Percentiles rank a stretch among this genome's conserved stretches.
Evolutionary conservation across 805 yeast species (phyloP).

Genomic region (Metschnikowia koreensis): DNA sequence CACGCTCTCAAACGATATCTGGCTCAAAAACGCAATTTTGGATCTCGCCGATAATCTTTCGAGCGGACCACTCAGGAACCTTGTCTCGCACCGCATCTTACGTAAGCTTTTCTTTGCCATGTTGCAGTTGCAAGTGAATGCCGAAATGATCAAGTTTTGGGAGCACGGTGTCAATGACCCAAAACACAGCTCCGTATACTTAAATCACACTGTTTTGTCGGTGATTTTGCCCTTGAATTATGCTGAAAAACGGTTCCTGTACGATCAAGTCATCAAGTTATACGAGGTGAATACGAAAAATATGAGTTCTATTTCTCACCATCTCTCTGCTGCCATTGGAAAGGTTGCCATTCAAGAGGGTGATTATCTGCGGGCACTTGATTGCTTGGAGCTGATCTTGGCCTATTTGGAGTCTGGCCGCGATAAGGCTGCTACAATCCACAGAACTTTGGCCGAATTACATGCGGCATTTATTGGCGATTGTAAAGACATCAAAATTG

Average conservation of each 20-base stretch:
- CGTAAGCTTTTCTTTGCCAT: constrained; percentile 31
- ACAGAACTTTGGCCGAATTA: constrained; percentile 63
- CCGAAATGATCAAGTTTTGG: constrained; percentile 71
- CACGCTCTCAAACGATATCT: constrained; percentile 25
- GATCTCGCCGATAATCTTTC: constrained; percentile 30
- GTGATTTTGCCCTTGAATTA: constrained; percentile 65
- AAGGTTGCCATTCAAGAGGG: constrained; percentile 66
- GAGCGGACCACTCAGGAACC: constrained; percentile 28
- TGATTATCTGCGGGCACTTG: constrained; percentile 63
- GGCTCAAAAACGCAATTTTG: constrained; percentile 33
- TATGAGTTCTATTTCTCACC: constrained; percentile 30
- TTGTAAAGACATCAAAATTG: constrained; percentile 68
- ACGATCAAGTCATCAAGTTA: constrained; percentile 58
- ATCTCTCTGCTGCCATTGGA: constrained; percentile 68
- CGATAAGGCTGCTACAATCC: constrained; percentile 20
- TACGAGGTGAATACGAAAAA: constrained; percentile 45
- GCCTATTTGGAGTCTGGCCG: constrained; percentile 41
- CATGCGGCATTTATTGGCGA: constrained; percentile 78
- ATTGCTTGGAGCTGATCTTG: constrained; percentile 59
- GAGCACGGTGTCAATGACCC: constrained; percentile 54
- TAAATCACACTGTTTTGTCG: constrained; percentile 66
- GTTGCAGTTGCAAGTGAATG: constrained; percentile 38
- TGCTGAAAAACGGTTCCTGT: constrained; percentile 56
- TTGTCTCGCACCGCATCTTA: constrained; percentile 24
- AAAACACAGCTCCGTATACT: constrained; percentile 43